Base-by-base conservation (phyloP, 768 basidiomycete species). In the Tephrocybe sp. region DNA sequence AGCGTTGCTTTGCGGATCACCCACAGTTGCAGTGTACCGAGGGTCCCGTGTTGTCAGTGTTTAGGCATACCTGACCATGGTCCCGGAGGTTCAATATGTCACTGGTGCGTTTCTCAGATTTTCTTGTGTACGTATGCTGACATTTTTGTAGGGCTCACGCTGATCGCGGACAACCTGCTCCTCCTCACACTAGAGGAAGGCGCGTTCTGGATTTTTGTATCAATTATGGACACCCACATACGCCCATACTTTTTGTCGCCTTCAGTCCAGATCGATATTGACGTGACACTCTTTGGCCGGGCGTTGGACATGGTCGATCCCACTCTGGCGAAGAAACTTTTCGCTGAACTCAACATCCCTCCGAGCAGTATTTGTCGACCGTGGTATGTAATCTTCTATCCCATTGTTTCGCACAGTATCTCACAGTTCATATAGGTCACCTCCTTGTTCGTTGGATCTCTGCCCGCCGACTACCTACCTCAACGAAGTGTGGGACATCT, bases 141-240 rank as follows among this genome's bases (percentile, higher is more conserved):
- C n/a, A 30, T 6, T 3, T 22, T 42, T 40, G 1, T 49, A 90
- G 90, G 85, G 4, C 68, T 92, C 34, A 80, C 85, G 6, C 71
- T 79, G 10, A 83, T 92, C 46, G 79, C 84, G 19, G 87, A 87
- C 1, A 84, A 89, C 54, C 68, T 92, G 40, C 68, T 92, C 0
- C 67, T 86, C 8, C 82, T 87, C 41, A 80, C 88, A 0, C 91
- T 89, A 0, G 90, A 93, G 55, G 91, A 93, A 63, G 91, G 92
- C 56, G 91, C 88, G 0, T 93, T 93, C 65, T 93, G 90, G 91
- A 92, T 88, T 16, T 92, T 92, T 62, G 76, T 89, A 1, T 89
- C 89, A 2, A 69, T 92, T 56, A 93, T 92, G 90, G 89, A 92
- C 57, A 78, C 80, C 1, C 84, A 91, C 56, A 71, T 92, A n/a